A percentile compares a stretch with the other conserved stretches of the same genome.
Conservation (phyloP, 2,329 filamentous ascomycete genomes). For the Raffaelea albimanens region DNA sequence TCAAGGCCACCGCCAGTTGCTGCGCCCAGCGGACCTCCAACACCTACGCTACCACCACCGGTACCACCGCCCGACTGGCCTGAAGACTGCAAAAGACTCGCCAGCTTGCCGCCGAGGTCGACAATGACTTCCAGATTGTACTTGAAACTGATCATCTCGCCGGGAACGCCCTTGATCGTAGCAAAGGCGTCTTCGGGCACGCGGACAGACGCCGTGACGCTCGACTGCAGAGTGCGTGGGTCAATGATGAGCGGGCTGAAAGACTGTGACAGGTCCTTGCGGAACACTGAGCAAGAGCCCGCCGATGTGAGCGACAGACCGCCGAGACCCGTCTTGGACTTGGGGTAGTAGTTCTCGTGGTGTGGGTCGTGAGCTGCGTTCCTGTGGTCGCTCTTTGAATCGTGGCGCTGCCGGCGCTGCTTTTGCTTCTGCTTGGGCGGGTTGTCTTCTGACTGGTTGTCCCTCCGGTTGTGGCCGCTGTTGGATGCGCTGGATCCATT, state of each 20-base stretch:
- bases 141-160: constrained; percentile 89
- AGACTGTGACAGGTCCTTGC: constrained; percentile 86
- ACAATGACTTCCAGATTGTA: constrained; percentile 91
- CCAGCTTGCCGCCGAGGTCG: constrained; percentile 80
- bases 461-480: not conserved
- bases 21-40: constrained; percentile 18
- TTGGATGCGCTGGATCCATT: constrained; percentile 5
- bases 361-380: constrained; percentile 6
- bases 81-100: constrained; percentile 57
- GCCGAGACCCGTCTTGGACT: constrained; percentile 75
- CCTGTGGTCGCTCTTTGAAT: not conserved
- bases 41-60: not conserved
- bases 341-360: constrained; percentile 74
- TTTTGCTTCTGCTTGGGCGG: not conserved
- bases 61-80: constrained; percentile 21
- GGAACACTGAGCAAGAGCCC: constrained; percentile 83
- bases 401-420: not conserved
- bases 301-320: constrained; percentile 80
- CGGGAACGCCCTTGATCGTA: constrained; percentile 80
- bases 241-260: constrained; percentile 85
- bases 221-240: constrained; percentile 65
- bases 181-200: constrained; percentile 88
- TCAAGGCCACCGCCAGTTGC: constrained; percentile 18
- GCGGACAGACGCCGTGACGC: constrained; percentile 72
- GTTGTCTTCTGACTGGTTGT: constrained; percentile 3